These are phyloP conservation scores for Cryphonectria japonica DNA, from an alignment of 2,329 filamentous ascomycete species.

Conservation along the genomic window DNA sequence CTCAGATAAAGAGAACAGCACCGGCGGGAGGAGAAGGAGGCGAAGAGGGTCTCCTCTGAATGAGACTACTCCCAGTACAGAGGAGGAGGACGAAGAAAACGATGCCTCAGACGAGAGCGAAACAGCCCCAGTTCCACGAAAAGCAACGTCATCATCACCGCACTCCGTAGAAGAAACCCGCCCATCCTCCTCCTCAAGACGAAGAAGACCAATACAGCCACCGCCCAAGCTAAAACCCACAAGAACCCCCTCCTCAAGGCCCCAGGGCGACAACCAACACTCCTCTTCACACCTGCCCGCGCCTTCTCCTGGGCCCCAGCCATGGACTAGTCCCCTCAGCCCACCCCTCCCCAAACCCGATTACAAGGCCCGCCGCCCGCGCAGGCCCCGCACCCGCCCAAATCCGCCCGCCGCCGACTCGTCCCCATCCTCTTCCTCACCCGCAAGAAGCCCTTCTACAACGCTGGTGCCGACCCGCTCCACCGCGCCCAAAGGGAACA, in stretches of 20 bases:
- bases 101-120: conserved; percentile 2
- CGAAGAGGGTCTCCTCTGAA: background rate
- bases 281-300: conserved; percentile 16
- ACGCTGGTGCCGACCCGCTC: conserved; percentile 4
- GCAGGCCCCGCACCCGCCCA: conserved; percentile 9
- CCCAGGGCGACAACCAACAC: background rate
- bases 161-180: background rate
- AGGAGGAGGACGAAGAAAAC: background rate
- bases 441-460: background rate
- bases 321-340: background rate
- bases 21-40: conserved; percentile 15
- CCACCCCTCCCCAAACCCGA: conserved; percentile 16
- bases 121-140: background rate
- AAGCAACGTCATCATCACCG: background rate
- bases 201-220: background rate
- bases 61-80: conserved; percentile 6
- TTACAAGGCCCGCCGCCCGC: background rate
- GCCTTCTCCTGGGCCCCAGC: conserved; percentile 13
- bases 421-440: conserved; percentile 8
- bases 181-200: background rate
- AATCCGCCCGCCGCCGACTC: background rate
- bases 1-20: conserved; percentile 4
- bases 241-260: background rate
- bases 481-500: conserved; percentile 2
- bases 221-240: background rate